A percentile compares a stretch with the other conserved stretches of the same genome.
Evolutionary conservation across 176 grass and related monocot species (phyloP).

Genomic region (Areca catechu): DNA sequence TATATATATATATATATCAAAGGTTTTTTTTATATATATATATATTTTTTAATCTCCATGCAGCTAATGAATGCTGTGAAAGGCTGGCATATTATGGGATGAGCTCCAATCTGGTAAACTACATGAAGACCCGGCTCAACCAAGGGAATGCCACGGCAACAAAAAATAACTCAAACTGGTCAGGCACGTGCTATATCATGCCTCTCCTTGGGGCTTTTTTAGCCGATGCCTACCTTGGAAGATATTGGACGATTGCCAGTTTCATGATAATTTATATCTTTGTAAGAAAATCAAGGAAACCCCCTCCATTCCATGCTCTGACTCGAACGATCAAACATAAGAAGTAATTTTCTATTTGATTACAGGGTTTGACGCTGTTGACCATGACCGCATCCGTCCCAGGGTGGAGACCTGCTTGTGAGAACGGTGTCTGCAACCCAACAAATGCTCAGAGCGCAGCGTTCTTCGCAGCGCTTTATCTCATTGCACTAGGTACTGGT

Average conservation of each 20-base stretch:
- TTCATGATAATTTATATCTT: slow-evolving; percentile 1
- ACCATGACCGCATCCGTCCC: slow-evolving; percentile 3
- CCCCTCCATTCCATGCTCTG: no score
- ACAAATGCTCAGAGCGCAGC: not conserved
- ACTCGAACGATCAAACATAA: not conserved
- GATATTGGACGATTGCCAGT: slow-evolving; percentile 6
- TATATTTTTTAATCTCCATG: not conserved
- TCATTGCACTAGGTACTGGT: slow-evolving; percentile 5
- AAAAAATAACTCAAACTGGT: slow-evolving; percentile 8
- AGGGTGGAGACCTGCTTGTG: not conserved
- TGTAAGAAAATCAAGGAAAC: slow-evolving; percentile 1
- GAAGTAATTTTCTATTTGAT: not conserved
- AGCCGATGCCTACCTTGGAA: slow-evolving; percentile 12
- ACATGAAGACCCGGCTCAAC: slow-evolving; percentile 4
- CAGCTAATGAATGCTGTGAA: slow-evolving; percentile 14
- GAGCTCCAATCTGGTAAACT: slow-evolving; percentile 10
- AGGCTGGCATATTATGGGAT: slow-evolving; percentile 18
- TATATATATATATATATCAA: no score
- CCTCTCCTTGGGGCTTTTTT: slow-evolving; percentile 3
- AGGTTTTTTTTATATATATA: no score
- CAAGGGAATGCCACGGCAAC: slow-evolving; percentile 1
- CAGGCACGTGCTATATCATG: slow-evolving; percentile 8
- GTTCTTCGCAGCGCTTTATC: slow-evolving; percentile 6
- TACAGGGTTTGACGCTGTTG: slow-evolving; percentile 5
- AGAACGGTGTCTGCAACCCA: not conserved